Base-by-base conservation (phyloP, 192 early-diverging fungal genomes). In the Dissophora ornata region DNA sequence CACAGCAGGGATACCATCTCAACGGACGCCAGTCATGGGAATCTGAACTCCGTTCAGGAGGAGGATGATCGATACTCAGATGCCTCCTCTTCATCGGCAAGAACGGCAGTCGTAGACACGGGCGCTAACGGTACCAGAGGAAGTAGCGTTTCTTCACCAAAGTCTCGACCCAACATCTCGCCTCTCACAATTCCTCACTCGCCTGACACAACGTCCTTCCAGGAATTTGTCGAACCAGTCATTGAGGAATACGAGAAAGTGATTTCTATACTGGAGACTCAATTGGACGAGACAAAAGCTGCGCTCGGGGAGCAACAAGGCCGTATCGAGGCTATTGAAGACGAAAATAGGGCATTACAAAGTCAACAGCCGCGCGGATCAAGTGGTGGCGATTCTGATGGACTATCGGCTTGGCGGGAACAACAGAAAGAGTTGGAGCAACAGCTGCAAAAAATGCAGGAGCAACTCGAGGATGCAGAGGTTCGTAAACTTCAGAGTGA, bases 231-330 rank as follows among this genome's bases (percentile, higher is more conserved):
- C 54, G 80, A 86, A 75, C 83, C 90, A n/a, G 85, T 93, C 4
- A 85, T 93, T 61, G 84, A 90, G 49, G 91, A 91, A 56, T 90
- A 91, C 69, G 88, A 90, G 63, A 85, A 83, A 51, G 85, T 82
- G 51, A 84, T 91, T 21, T 82, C 87, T 9, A 71, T 67, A 7
- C 77, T 93, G 15, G 90, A 93, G 55, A 80, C 67, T 13, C 84
- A 93, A 54, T 66, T 93, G 32, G 69, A 78, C n/a, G 61, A 85
- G 51, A 74, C 87, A 3, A 82, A 82, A 28, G 88, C 89, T 19
- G 80, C 85, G 24, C 69, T 87, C 36, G 73, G 85, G 29, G 87
- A 90, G 69, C 87, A 90, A 22, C 81, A 86, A 50, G 79, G 81
- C 3, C 81, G 81, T 38, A 79, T 89, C 15, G 61, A 79, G 21